These are phyloP conservation scores for Mortierella hygrophila DNA, from an alignment of 192 early-diverging fungal genomes.

Conservation along the genomic window DNA sequence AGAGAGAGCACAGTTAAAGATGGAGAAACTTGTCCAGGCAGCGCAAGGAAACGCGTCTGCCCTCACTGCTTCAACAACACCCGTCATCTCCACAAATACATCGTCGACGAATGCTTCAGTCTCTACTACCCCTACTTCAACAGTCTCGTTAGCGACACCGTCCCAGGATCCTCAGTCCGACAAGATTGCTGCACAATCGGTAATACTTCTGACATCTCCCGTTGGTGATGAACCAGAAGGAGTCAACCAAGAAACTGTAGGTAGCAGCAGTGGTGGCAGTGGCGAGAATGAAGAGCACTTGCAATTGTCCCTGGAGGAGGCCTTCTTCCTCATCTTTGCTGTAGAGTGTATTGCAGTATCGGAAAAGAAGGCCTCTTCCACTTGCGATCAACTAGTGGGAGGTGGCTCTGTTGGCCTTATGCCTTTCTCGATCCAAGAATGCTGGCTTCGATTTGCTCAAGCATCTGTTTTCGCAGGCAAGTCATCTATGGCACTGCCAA, in stretches of 20 bases:
- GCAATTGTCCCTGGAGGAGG: slow-evolving; percentile 80
- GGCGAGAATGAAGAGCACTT: slow-evolving; percentile 64
- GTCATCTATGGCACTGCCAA: not conserved
- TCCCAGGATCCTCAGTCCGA: not conserved
- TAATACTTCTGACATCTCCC: not conserved
- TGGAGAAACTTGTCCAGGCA: slow-evolving; percentile 6
- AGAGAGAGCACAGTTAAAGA: slow-evolving; percentile 32
- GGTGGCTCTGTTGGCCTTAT: not conserved
- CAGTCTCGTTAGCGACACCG: not conserved
- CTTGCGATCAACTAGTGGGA: not conserved
- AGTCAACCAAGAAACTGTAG: not conserved
- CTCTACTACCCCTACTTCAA: not conserved
- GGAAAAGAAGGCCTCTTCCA: not conserved
- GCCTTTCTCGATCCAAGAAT: slow-evolving; percentile 52
- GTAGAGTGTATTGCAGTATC: slow-evolving; percentile 67
- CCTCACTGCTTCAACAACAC: not conserved
- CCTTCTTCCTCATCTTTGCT: slow-evolving; percentile 76
- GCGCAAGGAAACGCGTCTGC: not conserved
- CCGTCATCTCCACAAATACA: no score
- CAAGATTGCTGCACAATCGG: not conserved
- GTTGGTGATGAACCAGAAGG: not conserved
- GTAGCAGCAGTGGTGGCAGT: not conserved
- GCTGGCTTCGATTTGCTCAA: slow-evolving; percentile 52
- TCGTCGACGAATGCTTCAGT: not conserved
- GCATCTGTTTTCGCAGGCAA: slow-evolving; percentile 12